A percentile compares a stretch with the other conserved stretches of the same genome.
These are phyloP conservation scores for Trametes hirsuta DNA, from an alignment of 1,284 basidiomycete species.

Conservation along the genomic window DNA sequence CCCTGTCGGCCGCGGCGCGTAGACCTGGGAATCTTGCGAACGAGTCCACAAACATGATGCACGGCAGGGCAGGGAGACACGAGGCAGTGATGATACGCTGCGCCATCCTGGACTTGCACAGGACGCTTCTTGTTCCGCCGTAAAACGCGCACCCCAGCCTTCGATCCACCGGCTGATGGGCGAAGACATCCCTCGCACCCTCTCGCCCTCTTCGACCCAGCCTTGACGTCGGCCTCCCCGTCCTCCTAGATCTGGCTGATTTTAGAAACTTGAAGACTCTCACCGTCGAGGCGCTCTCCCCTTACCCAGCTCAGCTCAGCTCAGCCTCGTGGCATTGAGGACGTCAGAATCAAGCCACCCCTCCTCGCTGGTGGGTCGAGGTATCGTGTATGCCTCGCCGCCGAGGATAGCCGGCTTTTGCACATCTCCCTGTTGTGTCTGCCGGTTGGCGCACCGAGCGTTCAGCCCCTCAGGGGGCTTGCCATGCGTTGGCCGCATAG, in stretches of 20 bases:
- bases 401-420: slow-evolving; percentile 15
- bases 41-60: slow-evolving; percentile 20
- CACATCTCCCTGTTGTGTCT: slow-evolving; percentile 18
- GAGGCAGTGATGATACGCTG: slow-evolving; percentile 17
- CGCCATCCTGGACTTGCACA: slow-evolving; percentile 16
- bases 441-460: slow-evolving; percentile 15
- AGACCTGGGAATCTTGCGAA: slow-evolving; percentile 15
- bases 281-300: slow-evolving; percentile 14
- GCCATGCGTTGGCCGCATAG: slow-evolving; percentile 21
- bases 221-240: slow-evolving; percentile 20
- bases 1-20: slow-evolving; percentile 8
- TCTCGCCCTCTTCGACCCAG: slow-evolving; percentile 14
- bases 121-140: slow-evolving; percentile 14
- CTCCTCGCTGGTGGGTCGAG: slow-evolving; percentile 10
- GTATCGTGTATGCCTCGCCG: slow-evolving; percentile 17
- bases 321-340: slow-evolving; percentile 19
- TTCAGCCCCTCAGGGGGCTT: slow-evolving; percentile 5
- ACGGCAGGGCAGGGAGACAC: slow-evolving; percentile 16
- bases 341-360: slow-evolving; percentile 16
- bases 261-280: slow-evolving; percentile 11
- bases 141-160: slow-evolving; percentile 23
- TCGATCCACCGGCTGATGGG: slow-evolving; percentile 17
- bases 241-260: slow-evolving; percentile 19
- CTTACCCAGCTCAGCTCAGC: slow-evolving; percentile 26
- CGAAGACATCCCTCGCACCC: slow-evolving; percentile 11